Evolutionary conservation across 202 grass and related monocot genomes (phyloP).

Genomic region (Cymbopogon flexuosus): DNA sequence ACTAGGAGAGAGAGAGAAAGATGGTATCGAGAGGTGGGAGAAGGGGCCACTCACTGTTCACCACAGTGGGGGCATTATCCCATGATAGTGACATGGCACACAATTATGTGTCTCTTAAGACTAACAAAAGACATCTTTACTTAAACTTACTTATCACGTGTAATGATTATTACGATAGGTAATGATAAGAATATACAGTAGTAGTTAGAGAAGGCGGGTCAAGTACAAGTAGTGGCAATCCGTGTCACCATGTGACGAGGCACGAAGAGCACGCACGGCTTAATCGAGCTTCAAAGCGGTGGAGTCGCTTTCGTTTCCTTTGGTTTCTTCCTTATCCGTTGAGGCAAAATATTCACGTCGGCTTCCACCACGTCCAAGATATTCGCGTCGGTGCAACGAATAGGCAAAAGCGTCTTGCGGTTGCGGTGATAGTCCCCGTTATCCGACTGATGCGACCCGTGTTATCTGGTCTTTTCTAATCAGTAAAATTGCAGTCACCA

Average conservation of each 20-base stretch:
- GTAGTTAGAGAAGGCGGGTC: neutral
- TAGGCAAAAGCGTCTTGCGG: neutral
- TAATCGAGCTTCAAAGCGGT: neutral
- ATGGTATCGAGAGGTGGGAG: neutral
- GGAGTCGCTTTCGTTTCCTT: neutral
- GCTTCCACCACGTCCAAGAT: neutral
- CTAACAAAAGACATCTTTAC: neutral
- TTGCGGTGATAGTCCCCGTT: too few species aligned
- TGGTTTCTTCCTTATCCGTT: neutral
- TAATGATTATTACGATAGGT: neutral
- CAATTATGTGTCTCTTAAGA: neutral
- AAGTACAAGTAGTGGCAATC: neutral
- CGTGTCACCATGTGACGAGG: neutral
- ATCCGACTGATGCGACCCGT: too few species aligned
- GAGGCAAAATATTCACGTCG: neutral
- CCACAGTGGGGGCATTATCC: slow-evolving; percentile 12
- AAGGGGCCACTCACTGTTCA: neutral
- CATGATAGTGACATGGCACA: neutral
- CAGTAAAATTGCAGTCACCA: too few species aligned
- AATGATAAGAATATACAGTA: neutral
- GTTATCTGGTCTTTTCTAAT: too few species aligned
- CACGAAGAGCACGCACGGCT: neutral
- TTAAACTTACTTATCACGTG: neutral
- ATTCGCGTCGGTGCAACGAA: neutral
- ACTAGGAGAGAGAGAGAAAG: too few species aligned